Evolutionary conservation across 257 asterid genomes (phyloP).

Genomic region (Solanum phureja): DNA sequence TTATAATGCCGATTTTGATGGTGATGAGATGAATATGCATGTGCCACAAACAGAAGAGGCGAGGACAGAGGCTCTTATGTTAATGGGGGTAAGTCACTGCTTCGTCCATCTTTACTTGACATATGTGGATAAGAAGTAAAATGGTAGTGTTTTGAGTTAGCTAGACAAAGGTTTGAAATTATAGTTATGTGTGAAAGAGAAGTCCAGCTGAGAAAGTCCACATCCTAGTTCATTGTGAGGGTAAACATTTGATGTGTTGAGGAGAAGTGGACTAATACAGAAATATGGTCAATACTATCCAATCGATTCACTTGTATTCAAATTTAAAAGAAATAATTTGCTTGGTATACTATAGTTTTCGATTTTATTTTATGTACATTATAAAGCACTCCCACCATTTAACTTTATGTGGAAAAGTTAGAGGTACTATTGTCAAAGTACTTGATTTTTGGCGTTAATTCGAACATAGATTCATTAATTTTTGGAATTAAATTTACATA

Average conservation of each 20-base stretch:
- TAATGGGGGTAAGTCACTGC: conserved; percentile 71
- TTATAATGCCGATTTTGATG: conserved; percentile 97
- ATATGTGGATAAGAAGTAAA: background rate
- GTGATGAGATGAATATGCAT: conserved; percentile 99
- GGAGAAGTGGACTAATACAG: background rate
- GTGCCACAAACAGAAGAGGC: conserved; percentile 99
- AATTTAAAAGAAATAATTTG: background rate
- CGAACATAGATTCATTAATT: background rate
- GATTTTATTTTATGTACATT: background rate
- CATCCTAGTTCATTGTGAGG: background rate
- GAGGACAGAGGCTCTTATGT: conserved; percentile 86
- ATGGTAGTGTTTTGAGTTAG: background rate
- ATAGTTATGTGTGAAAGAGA: background rate
- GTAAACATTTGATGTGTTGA: background rate
- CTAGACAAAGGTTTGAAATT: background rate
- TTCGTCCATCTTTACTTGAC: background rate
- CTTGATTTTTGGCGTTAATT: background rate
- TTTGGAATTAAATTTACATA: background rate
- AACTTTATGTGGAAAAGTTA: background rate
- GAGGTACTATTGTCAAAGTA: background rate
- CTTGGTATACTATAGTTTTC: background rate
- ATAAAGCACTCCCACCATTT: background rate
- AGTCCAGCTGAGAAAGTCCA: background rate
- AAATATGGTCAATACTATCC: background rate
- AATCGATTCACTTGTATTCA: background rate